Conservation (phyloP, 148 eudicot species). For the Polygonum maritimum region DNA sequence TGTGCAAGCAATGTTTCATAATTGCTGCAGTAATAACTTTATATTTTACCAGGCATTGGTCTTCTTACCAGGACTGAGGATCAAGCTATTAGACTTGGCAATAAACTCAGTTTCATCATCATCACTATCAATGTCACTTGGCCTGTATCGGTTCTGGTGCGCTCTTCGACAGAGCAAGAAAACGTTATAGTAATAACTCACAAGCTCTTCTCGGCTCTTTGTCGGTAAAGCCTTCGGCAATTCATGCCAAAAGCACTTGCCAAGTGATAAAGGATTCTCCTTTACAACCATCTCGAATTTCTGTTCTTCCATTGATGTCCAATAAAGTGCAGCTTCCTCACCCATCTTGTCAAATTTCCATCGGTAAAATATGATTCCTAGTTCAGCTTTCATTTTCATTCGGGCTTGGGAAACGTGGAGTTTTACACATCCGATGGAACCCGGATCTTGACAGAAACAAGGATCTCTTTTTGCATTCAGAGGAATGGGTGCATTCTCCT, state of each 20-base stretch:
- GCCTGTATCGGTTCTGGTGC: not conserved
- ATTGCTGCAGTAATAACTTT: not conserved
- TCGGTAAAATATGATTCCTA: constrained; percentile 30
- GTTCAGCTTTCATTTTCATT: constrained; percentile 31
- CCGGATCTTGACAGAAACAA: constrained; percentile 40
- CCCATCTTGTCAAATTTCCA: constrained; percentile 55
- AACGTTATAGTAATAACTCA: constrained; percentile 53
- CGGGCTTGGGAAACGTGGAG: constrained; percentile 36
- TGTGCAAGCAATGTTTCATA: constrained; percentile 1
- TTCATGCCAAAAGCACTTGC: constrained; percentile 33
- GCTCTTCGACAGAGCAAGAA: constrained; percentile 13
- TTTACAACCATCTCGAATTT: constrained; percentile 27
- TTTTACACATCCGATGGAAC: constrained; percentile 43
- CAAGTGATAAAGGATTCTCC: constrained; percentile 29
- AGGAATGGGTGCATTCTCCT: constrained; percentile 12
- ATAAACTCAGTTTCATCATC: constrained; percentile 9
- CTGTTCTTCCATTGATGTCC: constrained; percentile 37
- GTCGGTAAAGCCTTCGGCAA: constrained; percentile 23
- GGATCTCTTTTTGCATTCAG: constrained; percentile 13
- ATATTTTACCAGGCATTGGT: not conserved
- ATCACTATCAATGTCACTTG: constrained; percentile 7
- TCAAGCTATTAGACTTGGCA: constrained; percentile 3
- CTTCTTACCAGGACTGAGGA: constrained; percentile 10
- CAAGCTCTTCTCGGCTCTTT: constrained; percentile 37
- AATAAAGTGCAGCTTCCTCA: constrained; percentile 44